Evolutionary conservation across 225 moss, liverwort and hornwort genomes (phyloP).

Genomic region (Bryum argenteum): DNA sequence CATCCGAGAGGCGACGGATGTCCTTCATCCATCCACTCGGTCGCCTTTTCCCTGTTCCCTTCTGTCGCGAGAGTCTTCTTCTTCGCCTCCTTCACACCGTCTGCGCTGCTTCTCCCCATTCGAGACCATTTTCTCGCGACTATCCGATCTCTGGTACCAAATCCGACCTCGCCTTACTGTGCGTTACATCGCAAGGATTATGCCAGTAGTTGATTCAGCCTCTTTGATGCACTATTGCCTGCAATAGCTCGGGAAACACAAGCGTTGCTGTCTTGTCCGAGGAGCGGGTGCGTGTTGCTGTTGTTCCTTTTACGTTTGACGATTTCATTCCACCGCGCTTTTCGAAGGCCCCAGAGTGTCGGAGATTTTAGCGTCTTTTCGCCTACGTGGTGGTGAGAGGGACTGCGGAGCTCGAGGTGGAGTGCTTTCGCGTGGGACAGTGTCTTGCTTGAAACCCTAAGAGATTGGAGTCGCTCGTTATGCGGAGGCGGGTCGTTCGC

Average conservation of each 20-base stretch:
- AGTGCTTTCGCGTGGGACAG: constrained; percentile 25
- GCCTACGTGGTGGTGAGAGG: constrained; percentile 18
- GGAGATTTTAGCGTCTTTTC: constrained; percentile 11
- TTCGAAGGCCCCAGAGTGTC: neutral
- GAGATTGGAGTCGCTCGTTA: neutral
- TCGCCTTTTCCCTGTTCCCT: constrained; percentile 33
- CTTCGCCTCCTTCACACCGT: constrained; percentile 23
- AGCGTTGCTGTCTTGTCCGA: constrained; percentile 6
- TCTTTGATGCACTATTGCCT: neutral
- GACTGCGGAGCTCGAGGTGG: constrained; percentile 29
- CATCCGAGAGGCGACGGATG: neutral
- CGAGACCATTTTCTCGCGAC: constrained; percentile 28
- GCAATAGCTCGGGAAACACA: neutral
- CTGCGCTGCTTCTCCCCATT: constrained; percentile 20
- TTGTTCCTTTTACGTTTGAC: neutral
- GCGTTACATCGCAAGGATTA: constrained; percentile 8
- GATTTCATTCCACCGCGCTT: neutral
- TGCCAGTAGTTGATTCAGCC: constrained; percentile 5
- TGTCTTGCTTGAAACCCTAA: constrained; percentile 54
- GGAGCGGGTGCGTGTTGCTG: constrained; percentile 15
- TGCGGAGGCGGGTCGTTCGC: constrained; percentile 5
- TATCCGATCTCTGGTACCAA: constrained; percentile 17
- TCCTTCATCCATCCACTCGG: constrained; percentile 6
- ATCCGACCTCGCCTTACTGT: constrained; percentile 22
- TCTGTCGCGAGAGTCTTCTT: constrained; percentile 1